phyloP scores from a whole-genome alignment of 1,284 basidiomycete species.

The Acaromyces ingoldii region DNA sequence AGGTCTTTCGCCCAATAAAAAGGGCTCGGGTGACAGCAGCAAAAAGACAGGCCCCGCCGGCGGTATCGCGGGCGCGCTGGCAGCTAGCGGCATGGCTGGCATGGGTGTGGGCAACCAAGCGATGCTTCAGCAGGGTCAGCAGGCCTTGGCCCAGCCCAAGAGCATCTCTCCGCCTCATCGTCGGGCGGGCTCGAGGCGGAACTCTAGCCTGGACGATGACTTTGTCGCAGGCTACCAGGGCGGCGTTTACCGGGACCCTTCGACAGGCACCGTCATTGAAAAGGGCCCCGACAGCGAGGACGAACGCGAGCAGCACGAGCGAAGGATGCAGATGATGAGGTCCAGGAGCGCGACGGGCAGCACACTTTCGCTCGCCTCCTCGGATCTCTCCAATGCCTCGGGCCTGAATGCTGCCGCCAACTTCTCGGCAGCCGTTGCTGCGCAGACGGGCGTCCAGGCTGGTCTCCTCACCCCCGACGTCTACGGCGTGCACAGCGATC shows the following conservation, averaged over 20 bases:
- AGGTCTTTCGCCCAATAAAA: conserved; percentile 13
- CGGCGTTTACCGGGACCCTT: conserved; percentile 34
- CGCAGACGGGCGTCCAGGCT: not conserved
- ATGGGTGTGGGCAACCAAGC: conserved; percentile 31
- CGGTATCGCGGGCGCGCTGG: conserved; percentile 41
- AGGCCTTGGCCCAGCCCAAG: conserved; percentile 4
- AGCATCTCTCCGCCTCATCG: conserved; percentile 4
- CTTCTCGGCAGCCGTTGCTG: conserved; percentile 24
- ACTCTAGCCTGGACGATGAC: conserved; percentile 1
- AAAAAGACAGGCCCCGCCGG: conserved; percentile 14
- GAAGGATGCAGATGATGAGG: too few species aligned
- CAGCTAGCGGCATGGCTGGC: conserved; percentile 34
- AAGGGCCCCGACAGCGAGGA: not conserved
- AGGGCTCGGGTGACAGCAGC: conserved; percentile 9
- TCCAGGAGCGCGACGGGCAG: not conserved
- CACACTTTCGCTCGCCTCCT: conserved; percentile 14
- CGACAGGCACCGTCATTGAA: conserved; percentile 27
- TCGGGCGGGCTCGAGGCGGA: not conserved
- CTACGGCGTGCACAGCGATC: not conserved
- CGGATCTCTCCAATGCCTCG: conserved; percentile 25
- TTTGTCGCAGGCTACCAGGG: conserved; percentile 18
- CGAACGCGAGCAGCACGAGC: not conserved
- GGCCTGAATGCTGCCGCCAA: conserved; percentile 38
- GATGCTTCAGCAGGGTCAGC: conserved; percentile 16
- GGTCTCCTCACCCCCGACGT: not conserved